These are phyloP conservation scores for Paraphoma sp. DNA, from an alignment of 2,329 filamentous ascomycete species.

Conservation along the genomic window DNA sequence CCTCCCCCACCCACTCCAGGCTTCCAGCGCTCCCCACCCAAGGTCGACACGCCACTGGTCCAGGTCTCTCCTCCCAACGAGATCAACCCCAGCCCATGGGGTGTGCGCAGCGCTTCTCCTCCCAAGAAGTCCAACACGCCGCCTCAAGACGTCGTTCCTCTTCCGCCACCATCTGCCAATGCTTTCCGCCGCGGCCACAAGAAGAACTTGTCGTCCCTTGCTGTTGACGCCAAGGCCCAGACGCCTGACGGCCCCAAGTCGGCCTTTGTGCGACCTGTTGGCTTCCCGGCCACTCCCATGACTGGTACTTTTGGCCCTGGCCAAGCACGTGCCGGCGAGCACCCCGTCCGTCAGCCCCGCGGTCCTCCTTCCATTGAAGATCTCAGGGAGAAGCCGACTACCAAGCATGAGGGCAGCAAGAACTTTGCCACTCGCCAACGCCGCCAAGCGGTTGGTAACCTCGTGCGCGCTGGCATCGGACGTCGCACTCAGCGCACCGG, in stretches of 20 bases:
- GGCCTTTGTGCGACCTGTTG: conserved; percentile 59
- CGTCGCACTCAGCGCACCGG: conserved; percentile 75
- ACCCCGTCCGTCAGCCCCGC: conserved; percentile 90
- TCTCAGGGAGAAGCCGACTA: conserved; percentile 85
- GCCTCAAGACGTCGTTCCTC: conserved; percentile 71
- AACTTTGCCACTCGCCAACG: conserved; percentile 95
- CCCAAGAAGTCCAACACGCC: conserved; percentile 71
- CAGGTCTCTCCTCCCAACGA: conserved; percentile 82
- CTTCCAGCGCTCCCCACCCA: conserved; percentile 46
- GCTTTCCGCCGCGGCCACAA: conserved; percentile 94
- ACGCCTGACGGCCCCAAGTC: conserved; percentile 73
- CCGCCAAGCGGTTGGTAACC: conserved; percentile 87
- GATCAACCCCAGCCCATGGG: conserved; percentile 58
- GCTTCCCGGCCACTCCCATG: conserved; percentile 79
- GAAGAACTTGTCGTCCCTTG: conserved; percentile 77
- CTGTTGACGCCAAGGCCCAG: conserved; percentile 63
- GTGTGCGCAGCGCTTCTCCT: conserved; percentile 68
- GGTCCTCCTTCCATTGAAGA: conserved; percentile 93
- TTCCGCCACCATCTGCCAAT: conserved; percentile 87
- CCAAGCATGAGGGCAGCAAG: conserved; percentile 93
- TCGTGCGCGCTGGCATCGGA: conserved; percentile 87
- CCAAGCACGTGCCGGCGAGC: conserved; percentile 90
- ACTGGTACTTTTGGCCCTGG: conserved; percentile 91
- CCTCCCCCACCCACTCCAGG: conserved; percentile 56
- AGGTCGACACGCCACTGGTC: conserved; percentile 62